Base-by-base conservation (phyloP, 2,329 filamentous ascomycete genomes). In the Colletotrichum graminicola region DNA sequence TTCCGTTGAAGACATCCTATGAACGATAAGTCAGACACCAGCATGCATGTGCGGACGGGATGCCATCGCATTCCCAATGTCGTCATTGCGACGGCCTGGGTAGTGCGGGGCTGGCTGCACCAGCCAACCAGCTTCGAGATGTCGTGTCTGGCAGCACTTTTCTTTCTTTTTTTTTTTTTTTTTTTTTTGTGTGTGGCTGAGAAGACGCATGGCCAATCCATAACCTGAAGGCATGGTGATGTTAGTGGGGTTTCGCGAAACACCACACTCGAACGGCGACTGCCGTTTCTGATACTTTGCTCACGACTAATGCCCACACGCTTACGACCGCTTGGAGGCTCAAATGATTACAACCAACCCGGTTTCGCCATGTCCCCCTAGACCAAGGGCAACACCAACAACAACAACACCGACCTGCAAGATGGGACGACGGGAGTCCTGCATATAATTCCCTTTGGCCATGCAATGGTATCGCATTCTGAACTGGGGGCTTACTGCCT, bases 171-270 rank as follows among this genome's bases (percentile, higher is more conserved):
- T 2, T 29, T 29, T 10, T 8, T 10, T 10, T 39, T 12, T 39
- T 39, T 39, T 39, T 12, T 14, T 39, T 39, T 12, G 1, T n/a
- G n/a, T n/a, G n/a, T 32, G 47, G 51, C 64, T 43, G 51, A n/a
- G 32, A 21, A 67, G 18, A 54, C 56, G 56, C 56, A 71, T 67
- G 63, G 34, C 63, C 41, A 34, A 26, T 10, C 26, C 56, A 57
- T 71, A 41, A 67, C 67, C 67, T 57, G 64, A 52, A 66, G 61
- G 26, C 54, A 54, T 21, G 29, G 34, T 23, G 47, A 32, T 34
- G 62, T 47, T 47, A 45, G 32, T 32, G 18, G 32, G 34, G 29
- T 26, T 29, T 21, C 41, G 41, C 32, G 47, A 55, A 47, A 45
- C 29, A 55, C 63, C 23, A 36, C 54, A 47, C 45, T 61, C 43